phyloP scores from a whole-genome alignment of 2,329 filamentous ascomycete species.

The Cyanodermella asteris region DNA sequence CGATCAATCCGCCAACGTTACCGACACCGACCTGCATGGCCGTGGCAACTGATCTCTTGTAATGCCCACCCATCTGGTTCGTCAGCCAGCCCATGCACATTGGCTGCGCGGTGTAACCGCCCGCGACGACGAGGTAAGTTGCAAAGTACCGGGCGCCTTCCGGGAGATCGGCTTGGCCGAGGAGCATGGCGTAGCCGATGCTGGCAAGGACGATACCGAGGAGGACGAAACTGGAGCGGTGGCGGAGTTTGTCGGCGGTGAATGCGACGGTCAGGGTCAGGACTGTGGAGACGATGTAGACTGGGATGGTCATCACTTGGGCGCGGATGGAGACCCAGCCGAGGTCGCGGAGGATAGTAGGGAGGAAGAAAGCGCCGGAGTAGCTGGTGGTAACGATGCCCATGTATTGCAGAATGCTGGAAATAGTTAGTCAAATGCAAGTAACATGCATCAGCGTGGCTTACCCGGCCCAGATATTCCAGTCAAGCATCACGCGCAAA shows the following conservation, averaged over 20 bases:
- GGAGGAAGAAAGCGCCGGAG: constrained; percentile 20
- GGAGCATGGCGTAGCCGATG: constrained; percentile 33
- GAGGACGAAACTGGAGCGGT: constrained; percentile 33
- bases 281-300: constrained; percentile 42
- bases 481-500: constrained; percentile 20
- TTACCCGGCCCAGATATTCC: constrained; percentile 6
- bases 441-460: too few relatives aligned
- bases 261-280: constrained; percentile 29
- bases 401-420: constrained; percentile 39
- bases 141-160: constrained; percentile 31
- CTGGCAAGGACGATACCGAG: constrained; percentile 26
- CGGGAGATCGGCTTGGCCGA: constrained; percentile 24
- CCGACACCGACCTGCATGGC: constrained; percentile 31
- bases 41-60: constrained; percentile 31
- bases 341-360: constrained; percentile 25
- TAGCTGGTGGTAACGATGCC: constrained; percentile 31
- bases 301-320: constrained; percentile 29
- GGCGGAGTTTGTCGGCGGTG: constrained; percentile 27
- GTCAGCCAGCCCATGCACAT: constrained; percentile 34
- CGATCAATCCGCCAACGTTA: constrained; percentile 29
- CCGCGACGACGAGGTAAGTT: constrained; percentile 30
- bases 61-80: constrained; percentile 35
- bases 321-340: constrained; percentile 32
- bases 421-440: not conserved
- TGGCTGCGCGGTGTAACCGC: constrained; percentile 33